These are phyloP conservation scores for Leccinum imitatum DNA, from an alignment of 768 basidiomycete genomes.

Conservation along the genomic window DNA sequence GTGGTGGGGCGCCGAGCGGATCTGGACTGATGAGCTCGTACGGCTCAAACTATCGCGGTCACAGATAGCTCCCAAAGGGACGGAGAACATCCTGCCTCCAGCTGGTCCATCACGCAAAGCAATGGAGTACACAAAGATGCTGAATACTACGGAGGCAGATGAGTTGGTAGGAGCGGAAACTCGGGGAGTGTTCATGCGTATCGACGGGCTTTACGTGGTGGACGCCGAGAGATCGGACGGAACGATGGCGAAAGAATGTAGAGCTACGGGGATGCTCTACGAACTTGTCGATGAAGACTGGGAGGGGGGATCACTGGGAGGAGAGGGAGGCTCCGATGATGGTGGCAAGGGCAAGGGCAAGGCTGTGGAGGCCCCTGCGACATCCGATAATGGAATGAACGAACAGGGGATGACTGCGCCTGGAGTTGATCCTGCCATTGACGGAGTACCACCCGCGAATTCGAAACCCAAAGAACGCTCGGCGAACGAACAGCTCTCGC, in stretches of 20 bases:
- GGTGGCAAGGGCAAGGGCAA: conserved; percentile 34
- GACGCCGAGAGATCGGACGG: conserved; percentile 49
- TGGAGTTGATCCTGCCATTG: conserved; percentile 19
- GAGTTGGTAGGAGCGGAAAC: conserved; percentile 28
- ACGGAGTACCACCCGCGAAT: conserved; percentile 12
- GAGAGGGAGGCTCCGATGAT: conserved; percentile 2
- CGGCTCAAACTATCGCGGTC: conserved; percentile 69
- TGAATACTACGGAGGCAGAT: conserved; percentile 6
- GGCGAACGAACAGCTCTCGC: conserved; percentile 36
- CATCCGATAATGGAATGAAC: conserved; percentile 5
- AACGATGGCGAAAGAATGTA: conserved; percentile 50
- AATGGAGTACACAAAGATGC: conserved; percentile 28
- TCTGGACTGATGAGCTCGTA: conserved; percentile 85
- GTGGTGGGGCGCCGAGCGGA: conserved; percentile 89
- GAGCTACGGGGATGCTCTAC: conserved; percentile 72
- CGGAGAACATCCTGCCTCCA: conserved; percentile 56
- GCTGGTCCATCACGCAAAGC: conserved; percentile 49
- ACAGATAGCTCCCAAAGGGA: conserved; percentile 66
- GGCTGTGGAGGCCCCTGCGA: conserved; percentile 25
- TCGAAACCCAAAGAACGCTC: conserved; percentile 18
- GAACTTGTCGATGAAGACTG: conserved; percentile 78
- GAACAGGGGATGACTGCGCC: conserved; percentile 12
- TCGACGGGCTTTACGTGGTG: conserved; percentile 64
- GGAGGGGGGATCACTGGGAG: conserved; percentile 41
- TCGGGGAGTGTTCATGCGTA: conserved; percentile 69